phyloP scores from a whole-genome alignment of 495 filamentous ascomycete genomes.

The Hypoxylon trugodes region DNA sequence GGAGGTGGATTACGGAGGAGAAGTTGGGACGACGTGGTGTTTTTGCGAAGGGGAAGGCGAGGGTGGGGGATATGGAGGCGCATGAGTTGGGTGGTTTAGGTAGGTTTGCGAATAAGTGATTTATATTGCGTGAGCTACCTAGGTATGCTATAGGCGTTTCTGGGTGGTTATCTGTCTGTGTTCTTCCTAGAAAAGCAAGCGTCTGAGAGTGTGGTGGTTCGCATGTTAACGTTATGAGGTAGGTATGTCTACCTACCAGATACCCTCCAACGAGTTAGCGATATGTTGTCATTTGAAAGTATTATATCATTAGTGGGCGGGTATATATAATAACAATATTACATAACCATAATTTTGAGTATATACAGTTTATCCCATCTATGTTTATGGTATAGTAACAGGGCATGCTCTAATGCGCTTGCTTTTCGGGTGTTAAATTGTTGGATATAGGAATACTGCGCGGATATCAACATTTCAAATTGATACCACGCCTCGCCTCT shows the following conservation, averaged over 20 bases:
- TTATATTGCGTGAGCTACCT: neutral
- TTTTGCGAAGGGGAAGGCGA: constrained; percentile 41
- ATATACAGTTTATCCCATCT: constrained; percentile 15
- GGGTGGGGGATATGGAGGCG: neutral
- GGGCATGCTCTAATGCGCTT: neutral
- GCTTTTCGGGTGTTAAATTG: neutral
- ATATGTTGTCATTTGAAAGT: neutral
- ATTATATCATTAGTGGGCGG: neutral
- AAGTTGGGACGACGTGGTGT: constrained; percentile 58
- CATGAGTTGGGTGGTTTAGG: constrained; percentile 1
- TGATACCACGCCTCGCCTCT: constrained; percentile 82
- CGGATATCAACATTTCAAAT: constrained; percentile 79
- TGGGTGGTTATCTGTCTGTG: neutral
- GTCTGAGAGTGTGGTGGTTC: neutral
- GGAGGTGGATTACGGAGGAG: constrained; percentile 61
- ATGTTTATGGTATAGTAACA: neutral
- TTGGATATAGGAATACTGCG: neutral
- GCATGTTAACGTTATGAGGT: neutral
- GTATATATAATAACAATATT: neutral
- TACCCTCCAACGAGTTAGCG: constrained; percentile 6
- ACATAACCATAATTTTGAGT: neutral
- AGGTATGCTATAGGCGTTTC: neutral
- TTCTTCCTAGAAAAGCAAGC: too few species aligned
- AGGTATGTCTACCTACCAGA: neutral
- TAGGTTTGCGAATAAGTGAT: neutral